Conservation (phyloP, 2,329 filamentous ascomycete species). For the Leptodontidium sp. region DNA sequence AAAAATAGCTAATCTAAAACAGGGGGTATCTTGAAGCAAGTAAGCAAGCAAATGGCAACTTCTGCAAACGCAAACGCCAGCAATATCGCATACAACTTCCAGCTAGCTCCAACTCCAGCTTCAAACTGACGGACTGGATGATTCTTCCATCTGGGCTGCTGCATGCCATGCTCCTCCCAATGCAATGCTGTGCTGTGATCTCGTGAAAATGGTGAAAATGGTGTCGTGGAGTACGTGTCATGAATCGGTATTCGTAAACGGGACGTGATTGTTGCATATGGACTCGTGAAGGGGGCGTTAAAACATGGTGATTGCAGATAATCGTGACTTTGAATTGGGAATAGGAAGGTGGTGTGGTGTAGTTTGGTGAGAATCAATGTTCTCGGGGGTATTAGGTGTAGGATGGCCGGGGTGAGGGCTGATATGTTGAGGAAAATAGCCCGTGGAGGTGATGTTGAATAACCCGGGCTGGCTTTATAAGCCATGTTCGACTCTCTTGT, state of each 20-base stretch:
- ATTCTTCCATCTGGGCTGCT: neutral
- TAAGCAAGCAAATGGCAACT: neutral
- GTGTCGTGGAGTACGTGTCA: neutral
- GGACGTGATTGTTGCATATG: neutral
- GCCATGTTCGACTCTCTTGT: neutral
- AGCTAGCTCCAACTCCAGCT: neutral
- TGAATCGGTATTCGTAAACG: slow-evolving; percentile 2
- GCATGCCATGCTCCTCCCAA: neutral
- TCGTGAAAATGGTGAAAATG: neutral
- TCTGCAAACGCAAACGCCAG: slow-evolving; percentile 1
- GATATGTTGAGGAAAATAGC: neutral
- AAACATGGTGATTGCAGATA: slow-evolving; percentile 7
- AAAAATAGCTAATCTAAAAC: slow-evolving; percentile 24
- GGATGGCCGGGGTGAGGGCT: neutral
- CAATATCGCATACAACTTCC: slow-evolving; percentile 5
- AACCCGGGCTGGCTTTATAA: neutral
- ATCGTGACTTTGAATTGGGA: neutral
- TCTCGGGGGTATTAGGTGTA: neutral
- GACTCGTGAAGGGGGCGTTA: slow-evolving; percentile 15
- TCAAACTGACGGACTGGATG: neutral
- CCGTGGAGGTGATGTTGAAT: slow-evolving; percentile 1
- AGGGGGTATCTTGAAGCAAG: slow-evolving; percentile 28
- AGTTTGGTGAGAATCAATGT: too few relatives aligned
- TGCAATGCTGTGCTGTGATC: slow-evolving; percentile 8
- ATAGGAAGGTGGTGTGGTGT: neutral